Evolutionary conservation across 345 rosid genomes (phyloP).

Genomic region (Anastatica hierochuntica): DNA sequence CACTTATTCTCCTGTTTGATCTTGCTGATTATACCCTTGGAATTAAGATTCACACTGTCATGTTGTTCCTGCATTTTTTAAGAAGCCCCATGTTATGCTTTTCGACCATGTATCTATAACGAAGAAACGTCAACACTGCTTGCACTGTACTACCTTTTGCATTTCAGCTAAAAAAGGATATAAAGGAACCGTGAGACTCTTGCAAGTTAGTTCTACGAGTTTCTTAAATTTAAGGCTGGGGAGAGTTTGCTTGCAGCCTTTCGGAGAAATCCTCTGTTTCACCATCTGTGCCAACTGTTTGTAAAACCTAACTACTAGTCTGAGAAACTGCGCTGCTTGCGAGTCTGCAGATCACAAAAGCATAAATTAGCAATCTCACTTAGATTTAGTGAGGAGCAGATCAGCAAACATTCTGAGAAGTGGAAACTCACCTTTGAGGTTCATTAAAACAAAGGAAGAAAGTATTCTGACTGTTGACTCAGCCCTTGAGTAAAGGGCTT

Average conservation of each 20-base stretch:
- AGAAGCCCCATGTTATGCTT: not conserved
- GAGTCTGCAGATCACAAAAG: slow-evolving; percentile 37
- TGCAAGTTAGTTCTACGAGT: slow-evolving; percentile 75
- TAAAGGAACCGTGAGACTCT: slow-evolving; percentile 55
- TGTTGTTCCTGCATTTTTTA: slow-evolving; percentile 47
- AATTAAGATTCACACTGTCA: slow-evolving; percentile 27
- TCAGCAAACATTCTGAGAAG: not conserved
- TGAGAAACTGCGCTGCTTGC: slow-evolving; percentile 58
- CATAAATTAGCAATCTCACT: slow-evolving; percentile 9
- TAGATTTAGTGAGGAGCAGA: not conserved
- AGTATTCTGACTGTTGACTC: slow-evolving; percentile 49
- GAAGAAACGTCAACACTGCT: slow-evolving; percentile 5
- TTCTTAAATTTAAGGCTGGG: slow-evolving; percentile 64
- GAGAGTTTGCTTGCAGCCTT: slow-evolving; percentile 62
- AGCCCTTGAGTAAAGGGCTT: slow-evolving; percentile 46
- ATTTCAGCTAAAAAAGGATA: slow-evolving; percentile 61
- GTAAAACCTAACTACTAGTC: slow-evolving; percentile 51
- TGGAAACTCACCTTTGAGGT: slow-evolving; percentile 47
- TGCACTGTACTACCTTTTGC: slow-evolving; percentile 37
- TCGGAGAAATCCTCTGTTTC: slow-evolving; percentile 59
- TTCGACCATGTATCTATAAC: not conserved
- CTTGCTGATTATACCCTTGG: slow-evolving; percentile 57
- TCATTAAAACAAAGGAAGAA: slow-evolving; percentile 63
- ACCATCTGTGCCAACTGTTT: slow-evolving; percentile 71
- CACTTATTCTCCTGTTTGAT: slow-evolving; percentile 82